A percentile compares a stretch with the other conserved stretches of the same genome.
phyloP scores from a whole-genome alignment of 2,329 filamentous ascomycete genomes.

The Epichloe sp. region DNA sequence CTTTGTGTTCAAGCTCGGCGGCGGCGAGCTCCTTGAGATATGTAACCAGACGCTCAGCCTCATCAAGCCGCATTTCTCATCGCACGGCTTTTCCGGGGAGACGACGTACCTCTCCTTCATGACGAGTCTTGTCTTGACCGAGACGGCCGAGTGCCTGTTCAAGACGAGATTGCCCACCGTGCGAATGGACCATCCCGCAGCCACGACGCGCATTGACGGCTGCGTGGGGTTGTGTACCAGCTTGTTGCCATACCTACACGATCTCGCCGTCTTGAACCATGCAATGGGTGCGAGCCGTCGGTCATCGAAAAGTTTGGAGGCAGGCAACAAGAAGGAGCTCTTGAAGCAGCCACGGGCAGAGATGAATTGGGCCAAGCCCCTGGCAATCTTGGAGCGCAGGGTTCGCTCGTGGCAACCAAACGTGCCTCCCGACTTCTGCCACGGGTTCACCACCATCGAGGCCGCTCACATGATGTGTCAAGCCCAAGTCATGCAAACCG shows the following conservation, averaged over 20 bases:
- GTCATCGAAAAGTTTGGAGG: neutral
- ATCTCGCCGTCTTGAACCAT: conserved; percentile 13
- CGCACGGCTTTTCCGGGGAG: neutral
- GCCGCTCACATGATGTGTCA: conserved; percentile 18
- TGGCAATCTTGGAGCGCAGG: conserved; percentile 7
- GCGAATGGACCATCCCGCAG: conserved; percentile 7
- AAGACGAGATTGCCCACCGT: conserved; percentile 11
- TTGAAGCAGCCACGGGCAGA: neutral
- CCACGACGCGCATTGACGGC: conserved; percentile 11
- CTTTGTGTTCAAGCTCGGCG: conserved; percentile 9
- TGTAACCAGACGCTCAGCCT: conserved; percentile 11
- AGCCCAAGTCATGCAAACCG: conserved; percentile 12
- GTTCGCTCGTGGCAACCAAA: conserved; percentile 12
- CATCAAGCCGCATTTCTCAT: conserved; percentile 7
- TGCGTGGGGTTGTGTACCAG: conserved; percentile 13
- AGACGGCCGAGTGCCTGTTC: conserved; percentile 14
- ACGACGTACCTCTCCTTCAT: conserved; percentile 8
- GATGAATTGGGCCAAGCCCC: neutral
- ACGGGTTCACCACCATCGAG: conserved; percentile 10
- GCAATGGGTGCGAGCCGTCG: conserved; percentile 4
- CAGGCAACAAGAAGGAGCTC: neutral
- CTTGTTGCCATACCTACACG: conserved; percentile 14
- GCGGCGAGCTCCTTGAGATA: conserved; percentile 7
- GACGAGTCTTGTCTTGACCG: conserved; percentile 10
- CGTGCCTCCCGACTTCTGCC: conserved; percentile 11